A percentile compares a stretch with the other conserved stretches of the same genome.
Conservation (phyloP, 306 rosid species). For the Cicer yamashitae region DNA sequence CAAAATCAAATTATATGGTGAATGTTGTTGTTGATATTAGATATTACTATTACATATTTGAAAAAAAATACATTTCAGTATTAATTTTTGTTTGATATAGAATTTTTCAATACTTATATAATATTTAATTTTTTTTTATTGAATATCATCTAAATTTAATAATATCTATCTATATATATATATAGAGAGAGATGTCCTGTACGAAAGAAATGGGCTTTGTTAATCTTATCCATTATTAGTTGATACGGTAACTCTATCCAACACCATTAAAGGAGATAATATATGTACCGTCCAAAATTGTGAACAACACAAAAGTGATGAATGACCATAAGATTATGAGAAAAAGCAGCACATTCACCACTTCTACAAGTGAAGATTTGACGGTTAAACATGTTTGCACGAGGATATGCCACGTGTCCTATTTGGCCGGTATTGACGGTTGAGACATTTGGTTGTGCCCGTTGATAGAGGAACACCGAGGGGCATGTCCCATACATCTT, state of each 20-base stretch:
- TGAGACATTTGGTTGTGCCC: constrained; percentile 51
- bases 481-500: constrained; percentile 51
- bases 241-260: constrained; percentile 12
- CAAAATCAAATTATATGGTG: too few species aligned
- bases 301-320: neutral
- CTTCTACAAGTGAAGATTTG: constrained; percentile 34
- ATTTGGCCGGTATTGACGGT: constrained; percentile 64
- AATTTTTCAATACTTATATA: too few species aligned
- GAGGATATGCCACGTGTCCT: constrained; percentile 51
- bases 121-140: too few species aligned
- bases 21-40: too few species aligned
- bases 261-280: neutral
- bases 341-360: neutral
- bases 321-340: neutral
- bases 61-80: too few species aligned
- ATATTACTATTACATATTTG: too few species aligned
- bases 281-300: constrained; percentile 9
- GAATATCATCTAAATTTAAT: too few species aligned
- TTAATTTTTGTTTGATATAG: too few species aligned
- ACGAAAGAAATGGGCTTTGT: constrained; percentile 7
- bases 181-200: neutral
- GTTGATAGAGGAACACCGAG: constrained; percentile 44
- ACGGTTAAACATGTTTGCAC: constrained; percentile 45
- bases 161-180: too few species aligned
- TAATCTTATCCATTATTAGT: neutral